Percentiles rank a stretch among this genome's conserved stretches.
phyloP scores from a whole-genome alignment of 306 rosid genomes.

The Acacia confusa region DNA sequence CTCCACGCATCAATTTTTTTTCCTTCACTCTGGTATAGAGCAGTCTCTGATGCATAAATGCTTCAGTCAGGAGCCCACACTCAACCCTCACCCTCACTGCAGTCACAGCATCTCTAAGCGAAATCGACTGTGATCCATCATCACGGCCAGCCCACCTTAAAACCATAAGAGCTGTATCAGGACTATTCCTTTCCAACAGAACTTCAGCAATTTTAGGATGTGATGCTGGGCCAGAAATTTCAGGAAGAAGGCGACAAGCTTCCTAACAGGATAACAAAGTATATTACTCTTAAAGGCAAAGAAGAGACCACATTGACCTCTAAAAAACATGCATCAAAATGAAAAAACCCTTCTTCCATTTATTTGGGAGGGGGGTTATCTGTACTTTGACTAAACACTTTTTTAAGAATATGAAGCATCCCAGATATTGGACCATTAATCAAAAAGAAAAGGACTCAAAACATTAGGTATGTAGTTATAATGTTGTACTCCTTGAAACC shows the following conservation, averaged over 20 bases:
- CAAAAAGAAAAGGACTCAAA: not conserved
- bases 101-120: conserved; percentile 88
- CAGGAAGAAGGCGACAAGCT: conserved; percentile 88
- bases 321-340: conserved; percentile 4
- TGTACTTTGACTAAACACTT: not conserved
- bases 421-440: not conserved
- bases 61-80: conserved; percentile 95
- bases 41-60: conserved; percentile 89
- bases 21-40: conserved; percentile 69
- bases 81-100: conserved; percentile 95
- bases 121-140: conserved; percentile 56
- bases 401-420: not conserved
- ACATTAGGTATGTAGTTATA: not conserved
- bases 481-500: conserved; percentile 3
- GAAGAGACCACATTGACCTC: not conserved
- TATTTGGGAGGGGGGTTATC: conserved; percentile 5
- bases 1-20: conserved; percentile 50
- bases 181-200: conserved; percentile 80
- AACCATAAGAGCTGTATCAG: conserved; percentile 88
- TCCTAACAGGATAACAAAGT: conserved; percentile 60
- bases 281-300: conserved; percentile 30
- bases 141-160: conserved; percentile 94
- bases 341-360: conserved; percentile 8
- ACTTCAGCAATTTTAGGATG: conserved; percentile 98
- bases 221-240: conserved; percentile 74